Evolutionary conservation across 1,284 basidiomycete genomes (phyloP).

Genomic region (Ceratobasidium sp.): DNA sequence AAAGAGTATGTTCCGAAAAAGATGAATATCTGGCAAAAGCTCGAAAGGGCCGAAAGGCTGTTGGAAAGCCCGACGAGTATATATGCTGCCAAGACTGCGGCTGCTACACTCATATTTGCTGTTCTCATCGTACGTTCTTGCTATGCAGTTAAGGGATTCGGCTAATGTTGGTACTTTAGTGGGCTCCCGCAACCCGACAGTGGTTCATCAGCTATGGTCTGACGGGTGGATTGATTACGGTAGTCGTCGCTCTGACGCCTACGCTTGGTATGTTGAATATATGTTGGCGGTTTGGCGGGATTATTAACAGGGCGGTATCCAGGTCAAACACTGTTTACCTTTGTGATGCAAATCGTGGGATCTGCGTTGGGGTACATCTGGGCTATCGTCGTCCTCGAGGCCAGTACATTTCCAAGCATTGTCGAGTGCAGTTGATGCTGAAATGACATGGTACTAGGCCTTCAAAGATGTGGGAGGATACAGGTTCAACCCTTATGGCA

Average conservation of each 20-base stretch:
- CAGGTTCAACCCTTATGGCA: slow-evolving; percentile 50
- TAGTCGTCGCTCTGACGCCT: slow-evolving; percentile 50
- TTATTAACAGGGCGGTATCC: not conserved
- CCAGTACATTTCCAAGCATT: no score
- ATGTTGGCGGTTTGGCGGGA: not conserved
- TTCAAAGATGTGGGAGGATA: slow-evolving; percentile 51
- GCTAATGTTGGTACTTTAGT: slow-evolving; percentile 23
- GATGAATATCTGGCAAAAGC: slow-evolving; percentile 44
- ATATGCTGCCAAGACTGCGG: slow-evolving; percentile 49
- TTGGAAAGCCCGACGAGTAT: slow-evolving; percentile 47
- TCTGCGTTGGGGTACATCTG: slow-evolving; percentile 43
- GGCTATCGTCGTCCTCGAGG: slow-evolving; percentile 45
- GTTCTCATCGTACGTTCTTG: slow-evolving; percentile 42
- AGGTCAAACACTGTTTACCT: slow-evolving; percentile 49
- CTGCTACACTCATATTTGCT: slow-evolving; percentile 48
- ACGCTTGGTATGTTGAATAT: slow-evolving; percentile 45
- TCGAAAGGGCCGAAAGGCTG: slow-evolving; percentile 45
- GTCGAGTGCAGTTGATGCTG: no score
- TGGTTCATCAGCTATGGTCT: slow-evolving; percentile 51
- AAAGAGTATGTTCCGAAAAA: slow-evolving; percentile 42
- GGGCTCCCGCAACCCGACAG: slow-evolving; percentile 44
- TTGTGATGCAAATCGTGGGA: slow-evolving; percentile 49
- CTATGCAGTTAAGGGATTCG: not conserved
- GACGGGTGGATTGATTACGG: slow-evolving; percentile 49
- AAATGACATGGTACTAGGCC: no score